A percentile compares a stretch with the other conserved stretches of the same genome.
Conservation (phyloP, 2,329 filamentous ascomycete genomes). For the Penicillium frequentans region DNA sequence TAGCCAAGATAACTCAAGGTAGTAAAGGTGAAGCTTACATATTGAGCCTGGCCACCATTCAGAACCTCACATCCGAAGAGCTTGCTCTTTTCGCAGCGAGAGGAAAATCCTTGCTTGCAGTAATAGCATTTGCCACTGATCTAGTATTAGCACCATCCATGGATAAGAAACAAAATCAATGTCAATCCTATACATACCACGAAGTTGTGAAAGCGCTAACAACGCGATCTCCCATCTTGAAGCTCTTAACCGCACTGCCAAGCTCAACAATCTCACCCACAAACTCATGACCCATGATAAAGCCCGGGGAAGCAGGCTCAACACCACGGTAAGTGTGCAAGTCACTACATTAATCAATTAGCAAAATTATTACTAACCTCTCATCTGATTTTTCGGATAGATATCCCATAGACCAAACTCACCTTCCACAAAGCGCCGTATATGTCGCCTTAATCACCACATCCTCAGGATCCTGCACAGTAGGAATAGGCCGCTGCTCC, state of each 20-base stretch:
- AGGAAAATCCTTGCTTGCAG: slow-evolving; percentile 73
- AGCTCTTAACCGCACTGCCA: slow-evolving; percentile 66
- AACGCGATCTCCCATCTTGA: slow-evolving; percentile 73
- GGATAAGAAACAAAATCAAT: not conserved
- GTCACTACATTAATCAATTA: slow-evolving; percentile 55
- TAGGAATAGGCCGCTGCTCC: slow-evolving; percentile 76
- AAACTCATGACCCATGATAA: slow-evolving; percentile 79
- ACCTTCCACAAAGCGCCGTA: slow-evolving; percentile 87
- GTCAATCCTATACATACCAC: slow-evolving; percentile 54
- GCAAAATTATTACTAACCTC: not conserved
- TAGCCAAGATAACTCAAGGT: not conserved
- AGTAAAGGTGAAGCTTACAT: slow-evolving; percentile 43
- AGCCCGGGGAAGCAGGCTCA: slow-evolving; percentile 65
- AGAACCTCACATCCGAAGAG: slow-evolving; percentile 70
- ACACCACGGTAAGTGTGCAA: slow-evolving; percentile 84
- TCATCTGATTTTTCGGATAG: not conserved
- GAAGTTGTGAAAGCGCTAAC: slow-evolving; percentile 82
- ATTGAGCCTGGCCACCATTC: slow-evolving; percentile 81
- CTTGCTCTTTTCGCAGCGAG: slow-evolving; percentile 68
- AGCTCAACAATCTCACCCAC: slow-evolving; percentile 71
- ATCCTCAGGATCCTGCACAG: slow-evolving; percentile 69
- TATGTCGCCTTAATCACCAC: slow-evolving; percentile 80
- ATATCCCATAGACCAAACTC: slow-evolving; percentile 32
- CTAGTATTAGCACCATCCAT: not conserved
- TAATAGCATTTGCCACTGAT: slow-evolving; percentile 74